Percentiles rank a stretch among this genome's conserved stretches.
Evolutionary conservation across 1,139 yeast species (phyloP).

Genomic region (Entelexis paramagnoliae): DNA sequence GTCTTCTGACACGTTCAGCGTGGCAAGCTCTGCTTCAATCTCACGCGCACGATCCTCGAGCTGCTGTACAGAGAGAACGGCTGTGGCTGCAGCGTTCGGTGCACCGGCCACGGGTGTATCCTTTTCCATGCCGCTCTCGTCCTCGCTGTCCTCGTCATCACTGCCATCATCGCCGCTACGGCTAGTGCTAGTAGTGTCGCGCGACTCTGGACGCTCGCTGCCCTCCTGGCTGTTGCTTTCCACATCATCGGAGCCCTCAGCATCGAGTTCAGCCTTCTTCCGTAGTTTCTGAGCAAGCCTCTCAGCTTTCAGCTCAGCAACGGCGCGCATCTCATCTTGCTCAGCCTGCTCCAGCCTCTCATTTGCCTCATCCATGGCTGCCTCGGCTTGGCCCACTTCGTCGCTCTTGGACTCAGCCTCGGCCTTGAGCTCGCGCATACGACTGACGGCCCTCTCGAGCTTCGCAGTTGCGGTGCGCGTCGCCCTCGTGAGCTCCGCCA

Average conservation of each 20-base stretch:
- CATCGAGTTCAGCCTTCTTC: background rate
- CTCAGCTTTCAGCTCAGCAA: background rate
- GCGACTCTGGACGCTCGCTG: background rate
- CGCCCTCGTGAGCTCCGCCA: background rate
- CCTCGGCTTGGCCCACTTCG: constrained; percentile 18
- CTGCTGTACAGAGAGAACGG: background rate
- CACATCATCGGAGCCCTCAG: background rate
- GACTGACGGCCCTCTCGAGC: constrained; percentile 9
- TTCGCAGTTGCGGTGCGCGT: background rate
- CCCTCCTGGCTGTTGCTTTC: constrained; percentile 9
- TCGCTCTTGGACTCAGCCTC: constrained; percentile 19
- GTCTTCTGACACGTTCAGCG: constrained; percentile 4
- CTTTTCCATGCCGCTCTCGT: background rate
- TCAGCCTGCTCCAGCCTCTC: constrained; percentile 14
- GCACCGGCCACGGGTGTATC: background rate
- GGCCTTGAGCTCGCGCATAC: constrained; percentile 8
- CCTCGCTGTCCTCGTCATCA: background rate
- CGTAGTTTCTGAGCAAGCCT: background rate
- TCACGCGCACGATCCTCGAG: constrained; percentile 2
- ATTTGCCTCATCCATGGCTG: constrained; percentile 12
- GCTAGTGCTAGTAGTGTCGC: background rate
- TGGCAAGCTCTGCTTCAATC: background rate
- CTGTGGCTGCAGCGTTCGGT: background rate
- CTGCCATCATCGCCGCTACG: background rate
- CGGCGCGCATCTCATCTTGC: background rate